A percentile compares a stretch with the other conserved stretches of the same genome.
Conservation (phyloP, 352 stramenopile species). For the Halophytophthora polymorphica region DNA sequence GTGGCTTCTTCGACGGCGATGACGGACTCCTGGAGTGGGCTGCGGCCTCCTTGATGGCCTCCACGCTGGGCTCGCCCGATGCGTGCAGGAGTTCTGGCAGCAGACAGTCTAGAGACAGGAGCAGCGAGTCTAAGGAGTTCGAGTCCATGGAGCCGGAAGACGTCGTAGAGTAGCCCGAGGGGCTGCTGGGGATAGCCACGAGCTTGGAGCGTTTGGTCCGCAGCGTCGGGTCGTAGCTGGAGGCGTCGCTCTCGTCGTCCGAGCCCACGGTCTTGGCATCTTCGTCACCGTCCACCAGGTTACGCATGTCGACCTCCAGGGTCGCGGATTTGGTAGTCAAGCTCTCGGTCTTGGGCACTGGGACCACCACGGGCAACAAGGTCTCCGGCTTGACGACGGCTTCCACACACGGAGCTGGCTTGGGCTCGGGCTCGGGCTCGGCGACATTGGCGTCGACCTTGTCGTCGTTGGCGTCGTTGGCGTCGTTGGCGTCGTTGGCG, state of each 20-base stretch:
- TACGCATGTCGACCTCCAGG: conserved; percentile 14
- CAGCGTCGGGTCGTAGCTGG: neutral
- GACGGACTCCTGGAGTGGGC: conserved; percentile 14
- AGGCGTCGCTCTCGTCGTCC: conserved; percentile 14
- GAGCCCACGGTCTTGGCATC: conserved; percentile 5
- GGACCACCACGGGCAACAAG: too few relatives aligned
- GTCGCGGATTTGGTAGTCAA: too few relatives aligned
- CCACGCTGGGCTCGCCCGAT: conserved; percentile 7
- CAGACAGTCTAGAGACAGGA: conserved; percentile 24
- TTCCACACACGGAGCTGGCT: too few relatives aligned
- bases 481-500: too few relatives aligned
- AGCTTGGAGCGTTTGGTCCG: conserved; percentile 5
- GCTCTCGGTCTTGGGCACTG: conserved; percentile 7
- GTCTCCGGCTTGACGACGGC: too few relatives aligned
- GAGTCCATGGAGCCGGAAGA: conserved; percentile 30
- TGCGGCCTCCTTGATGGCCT: conserved; percentile 6
- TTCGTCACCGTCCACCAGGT: conserved; percentile 6
- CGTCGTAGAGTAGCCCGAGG: conserved; percentile 30
- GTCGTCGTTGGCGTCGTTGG: too few relatives aligned
- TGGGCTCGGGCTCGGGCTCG: too few relatives aligned
- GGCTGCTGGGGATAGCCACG: conserved; percentile 15
- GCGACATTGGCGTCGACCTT: too few relatives aligned
- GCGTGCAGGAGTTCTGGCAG: conserved; percentile 18
- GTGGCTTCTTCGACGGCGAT: conserved; percentile 7
- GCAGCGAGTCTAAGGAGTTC: conserved; percentile 25